phyloP scores from a whole-genome alignment of 2,329 filamentous ascomycete species.

The Ceratocystiopsis sp. region DNA sequence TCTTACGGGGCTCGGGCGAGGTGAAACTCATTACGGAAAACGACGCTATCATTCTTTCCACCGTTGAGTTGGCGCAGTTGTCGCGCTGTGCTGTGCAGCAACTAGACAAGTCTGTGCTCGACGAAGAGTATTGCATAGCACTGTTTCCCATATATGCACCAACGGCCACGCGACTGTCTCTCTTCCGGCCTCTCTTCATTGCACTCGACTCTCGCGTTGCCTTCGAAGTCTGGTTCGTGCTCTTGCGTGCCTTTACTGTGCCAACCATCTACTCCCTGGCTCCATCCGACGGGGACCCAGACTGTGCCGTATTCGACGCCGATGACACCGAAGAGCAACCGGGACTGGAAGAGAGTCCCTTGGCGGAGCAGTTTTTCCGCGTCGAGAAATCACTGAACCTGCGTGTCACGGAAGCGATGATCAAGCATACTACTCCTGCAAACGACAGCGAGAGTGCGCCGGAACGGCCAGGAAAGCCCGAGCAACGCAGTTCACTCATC shows the following conservation, averaged over 20 bases:
- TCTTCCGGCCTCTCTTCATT: constrained; percentile 78
- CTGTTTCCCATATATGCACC: constrained; percentile 88
- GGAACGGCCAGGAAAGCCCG: neutral
- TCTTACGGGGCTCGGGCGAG: constrained; percentile 85
- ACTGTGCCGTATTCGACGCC: neutral
- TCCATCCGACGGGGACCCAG: constrained; percentile 12
- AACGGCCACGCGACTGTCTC: constrained; percentile 52
- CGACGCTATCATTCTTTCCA: constrained; percentile 61
- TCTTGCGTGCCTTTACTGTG: constrained; percentile 78
- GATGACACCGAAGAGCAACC: neutral
- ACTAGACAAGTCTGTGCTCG: constrained; percentile 75
- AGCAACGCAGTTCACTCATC: constrained; percentile 27
- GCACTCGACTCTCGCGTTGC: constrained; percentile 71
- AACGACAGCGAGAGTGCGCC: constrained; percentile 9
- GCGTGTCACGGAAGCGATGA: constrained; percentile 44
- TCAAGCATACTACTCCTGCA: constrained; percentile 23
- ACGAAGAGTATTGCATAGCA: constrained; percentile 85
- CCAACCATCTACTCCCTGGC: constrained; percentile 70
- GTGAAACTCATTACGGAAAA: constrained; percentile 81
- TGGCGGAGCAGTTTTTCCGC: constrained; percentile 32
- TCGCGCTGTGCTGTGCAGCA: constrained; percentile 83
- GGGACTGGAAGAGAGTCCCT: neutral
- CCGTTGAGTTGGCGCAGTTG: constrained; percentile 75
- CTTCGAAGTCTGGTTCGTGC: constrained; percentile 96
- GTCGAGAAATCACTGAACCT: constrained; percentile 44